Base-by-base conservation (phyloP, 192 early-diverging fungal genomes). In the Polychytrium aggregatum region DNA sequence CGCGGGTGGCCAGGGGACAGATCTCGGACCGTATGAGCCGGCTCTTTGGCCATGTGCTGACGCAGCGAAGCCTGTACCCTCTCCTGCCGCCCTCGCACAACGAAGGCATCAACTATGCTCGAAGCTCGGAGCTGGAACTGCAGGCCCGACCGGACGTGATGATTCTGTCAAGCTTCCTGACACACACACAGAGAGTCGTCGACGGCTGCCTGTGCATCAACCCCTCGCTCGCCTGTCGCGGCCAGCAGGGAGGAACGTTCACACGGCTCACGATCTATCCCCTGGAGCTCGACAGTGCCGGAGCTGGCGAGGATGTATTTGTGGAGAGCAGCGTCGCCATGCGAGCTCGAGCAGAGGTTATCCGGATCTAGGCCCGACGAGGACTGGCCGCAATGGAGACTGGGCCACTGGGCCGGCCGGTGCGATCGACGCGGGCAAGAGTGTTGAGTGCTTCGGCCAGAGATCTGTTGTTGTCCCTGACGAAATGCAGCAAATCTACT, bases 61-160 rank as follows among this genome's bases (percentile, higher is more conserved):
- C 82, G 44, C 91, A 94, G 62, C 77, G 85, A 35, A 72, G 72
- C 45, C 77, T 95, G 34, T 92, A 92, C 48, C 90, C 95, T n/a
- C 67, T 93, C 10, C 82, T 81, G 30, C 86, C 89, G 3, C 75
- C 78, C 30, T 44, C 55, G 5, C 48, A 30, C 33, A 59, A 52
- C 33, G 55, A 55, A 1, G 63, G 57, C 37, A 35, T 74, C 7
- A 64, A 68, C 48, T 41, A 46, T 3, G 56, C 63, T 3, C 54
- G 64, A 9, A 47, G 45, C 26, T 64, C 52, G 8, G 51, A 70
- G 8, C 50, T 76, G 52, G 73, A 73, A 21, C 64, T 85, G 36
- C 70, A 73, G 25, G 70, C 63, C 1, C 76, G 70, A 30, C 92
- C 92, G 2, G 95, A 98, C 60, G 63, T 98, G 1, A 50, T 98